Evolutionary conservation across 441 rosid species (phyloP).

Genomic region (Erodium texanum): DNA sequence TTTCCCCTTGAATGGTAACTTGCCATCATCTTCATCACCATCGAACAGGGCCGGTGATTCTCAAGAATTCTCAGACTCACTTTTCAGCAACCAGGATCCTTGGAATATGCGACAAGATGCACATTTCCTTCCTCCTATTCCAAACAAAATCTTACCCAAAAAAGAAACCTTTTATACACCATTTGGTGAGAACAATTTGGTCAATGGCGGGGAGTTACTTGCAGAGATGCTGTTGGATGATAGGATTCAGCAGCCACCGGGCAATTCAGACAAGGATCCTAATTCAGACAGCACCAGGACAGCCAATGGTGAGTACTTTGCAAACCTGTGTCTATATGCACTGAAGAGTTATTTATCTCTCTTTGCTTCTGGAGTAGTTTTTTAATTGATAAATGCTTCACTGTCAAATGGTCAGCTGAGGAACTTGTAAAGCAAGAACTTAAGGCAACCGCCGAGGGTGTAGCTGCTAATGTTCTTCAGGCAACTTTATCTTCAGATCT

Average conservation of each 20-base stretch:
- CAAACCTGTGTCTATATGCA: background rate
- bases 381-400: background rate
- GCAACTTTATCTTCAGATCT: constrained; percentile 26
- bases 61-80: constrained; percentile 45
- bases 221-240: constrained; percentile 27
- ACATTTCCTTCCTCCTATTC: constrained; percentile 46
- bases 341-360: background rate
- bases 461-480: constrained; percentile 54
- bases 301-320: background rate
- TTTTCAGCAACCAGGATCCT: constrained; percentile 65
- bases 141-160: constrained; percentile 36
- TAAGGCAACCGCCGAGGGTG: constrained; percentile 62
- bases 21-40: constrained; percentile 24
- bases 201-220: constrained; percentile 24
- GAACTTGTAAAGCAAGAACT: constrained; percentile 60
- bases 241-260: constrained; percentile 24
- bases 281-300: constrained; percentile 26
- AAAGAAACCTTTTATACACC: constrained; percentile 32
- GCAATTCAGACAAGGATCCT: constrained; percentile 25
- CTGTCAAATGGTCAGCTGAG: constrained; percentile 19
- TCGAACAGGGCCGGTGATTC: constrained; percentile 23
- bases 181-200: constrained; percentile 28
- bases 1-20: constrained; percentile 16
- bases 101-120: constrained; percentile 45
- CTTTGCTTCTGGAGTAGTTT: background rate